These are phyloP conservation scores for Aspergillus campestris DNA, from an alignment of 495 filamentous ascomycete genomes.

Conservation along the genomic window DNA sequence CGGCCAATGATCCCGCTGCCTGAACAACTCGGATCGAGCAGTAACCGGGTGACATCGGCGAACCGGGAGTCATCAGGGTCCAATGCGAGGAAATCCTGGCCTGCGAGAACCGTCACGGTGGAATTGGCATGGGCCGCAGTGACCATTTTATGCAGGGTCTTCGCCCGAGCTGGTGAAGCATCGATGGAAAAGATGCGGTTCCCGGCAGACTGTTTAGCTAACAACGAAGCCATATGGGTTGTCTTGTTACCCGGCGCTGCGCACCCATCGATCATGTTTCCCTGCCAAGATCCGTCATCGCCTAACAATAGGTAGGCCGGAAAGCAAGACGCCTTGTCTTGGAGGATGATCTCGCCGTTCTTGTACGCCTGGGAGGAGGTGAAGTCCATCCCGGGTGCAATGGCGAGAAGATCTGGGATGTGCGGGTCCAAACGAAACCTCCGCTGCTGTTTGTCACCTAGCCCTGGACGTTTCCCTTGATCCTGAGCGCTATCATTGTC, in stretches of 20 bases:
- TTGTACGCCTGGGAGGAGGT: conserved; percentile 62
- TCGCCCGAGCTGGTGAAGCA: conserved; percentile 44
- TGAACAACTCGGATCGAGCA: conserved; percentile 90
- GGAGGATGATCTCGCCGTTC: conserved; percentile 71
- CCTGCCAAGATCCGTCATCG: conserved; percentile 34
- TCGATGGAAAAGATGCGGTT: conserved; percentile 36
- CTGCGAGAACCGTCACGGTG: conserved; percentile 55
- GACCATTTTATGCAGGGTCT: conserved; percentile 76
- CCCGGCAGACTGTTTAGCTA: conserved; percentile 25
- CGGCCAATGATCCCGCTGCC: conserved; percentile 90
- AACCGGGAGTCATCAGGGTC: conserved; percentile 50
- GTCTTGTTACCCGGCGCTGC: conserved; percentile 97
- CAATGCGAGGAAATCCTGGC: conserved; percentile 70
- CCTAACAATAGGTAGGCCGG: conserved; percentile 74
- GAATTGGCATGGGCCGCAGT: conserved; percentile 57
- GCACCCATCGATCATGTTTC: conserved; percentile 80
- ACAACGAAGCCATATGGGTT: conserved; percentile 77
- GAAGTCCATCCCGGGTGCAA: conserved; percentile 60
- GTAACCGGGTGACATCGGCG: conserved; percentile 55
- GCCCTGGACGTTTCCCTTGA: too few species aligned
- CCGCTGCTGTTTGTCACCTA: conserved; percentile 1
- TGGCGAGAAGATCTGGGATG: conserved; percentile 74
- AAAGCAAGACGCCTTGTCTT: conserved; percentile 96
- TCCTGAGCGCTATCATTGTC: conserved; percentile 1
- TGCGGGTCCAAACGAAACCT: conserved; percentile 60